Conservation (phyloP, 495 filamentous ascomycete genomes). For the Tuber umbilicatum region DNA sequence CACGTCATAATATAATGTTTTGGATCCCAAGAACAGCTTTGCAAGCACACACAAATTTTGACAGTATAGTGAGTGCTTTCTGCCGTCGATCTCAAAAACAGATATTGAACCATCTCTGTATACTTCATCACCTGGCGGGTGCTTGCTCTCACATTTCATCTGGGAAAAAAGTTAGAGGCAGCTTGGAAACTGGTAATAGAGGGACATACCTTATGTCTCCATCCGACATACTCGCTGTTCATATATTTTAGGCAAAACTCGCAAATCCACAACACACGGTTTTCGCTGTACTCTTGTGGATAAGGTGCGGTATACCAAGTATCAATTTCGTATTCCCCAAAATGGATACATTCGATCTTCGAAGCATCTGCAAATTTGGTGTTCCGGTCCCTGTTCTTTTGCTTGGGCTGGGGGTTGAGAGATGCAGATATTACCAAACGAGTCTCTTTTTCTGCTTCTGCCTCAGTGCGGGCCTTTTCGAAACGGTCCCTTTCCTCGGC, state of each 20-base stretch:
- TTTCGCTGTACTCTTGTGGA: constrained; percentile 94
- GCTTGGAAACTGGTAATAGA: not conserved
- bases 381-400: constrained; percentile 48
- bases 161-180: constrained; percentile 20
- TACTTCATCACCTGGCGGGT: constrained; percentile 95
- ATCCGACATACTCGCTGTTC: constrained; percentile 96
- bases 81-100: constrained; percentile 93
- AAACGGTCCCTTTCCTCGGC: constrained; percentile 74
- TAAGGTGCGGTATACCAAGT: constrained; percentile 99
- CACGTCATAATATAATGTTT: constrained; percentile 97
- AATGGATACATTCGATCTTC: constrained; percentile 97
- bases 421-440: constrained; percentile 30
- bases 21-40: constrained; percentile 93
- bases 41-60: constrained; percentile 94
- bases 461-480: constrained; percentile 76
- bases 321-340: constrained; percentile 94
- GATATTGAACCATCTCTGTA: constrained; percentile 91
- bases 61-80: constrained; percentile 95
- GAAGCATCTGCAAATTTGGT: constrained; percentile 70
- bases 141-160: constrained; percentile 84
- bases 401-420: constrained; percentile 19
- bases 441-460: constrained; percentile 81
- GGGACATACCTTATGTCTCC: constrained; percentile 75
- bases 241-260: constrained; percentile 99
- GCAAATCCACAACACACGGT: constrained; percentile 91